Percentiles rank a stretch among this genome's conserved stretches.
Evolutionary conservation across 2,329 filamentous ascomycete species (phyloP).

Genomic region (Colletotrichum sp.): DNA sequence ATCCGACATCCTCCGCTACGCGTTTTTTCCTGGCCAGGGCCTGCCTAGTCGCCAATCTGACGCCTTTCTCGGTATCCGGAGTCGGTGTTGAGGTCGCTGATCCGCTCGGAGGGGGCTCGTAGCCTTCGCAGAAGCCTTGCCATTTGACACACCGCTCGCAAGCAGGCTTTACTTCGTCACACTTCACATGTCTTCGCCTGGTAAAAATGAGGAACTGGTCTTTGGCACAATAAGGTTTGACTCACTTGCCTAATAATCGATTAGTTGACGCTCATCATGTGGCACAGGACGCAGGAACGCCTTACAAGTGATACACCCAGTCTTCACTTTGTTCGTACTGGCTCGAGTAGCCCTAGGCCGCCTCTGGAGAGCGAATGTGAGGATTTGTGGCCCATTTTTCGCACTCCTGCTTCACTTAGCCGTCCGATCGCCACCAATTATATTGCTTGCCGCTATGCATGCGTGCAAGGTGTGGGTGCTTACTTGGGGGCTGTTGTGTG

Average conservation of each 20-base stretch:
- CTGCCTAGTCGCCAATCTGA: not conserved
- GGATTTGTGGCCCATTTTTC: not conserved
- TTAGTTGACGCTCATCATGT: not conserved
- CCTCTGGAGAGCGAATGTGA: slow-evolving; percentile 32
- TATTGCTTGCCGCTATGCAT: not conserved
- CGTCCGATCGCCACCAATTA: not conserved
- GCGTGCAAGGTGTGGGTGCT: not conserved
- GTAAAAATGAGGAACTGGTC: not conserved
- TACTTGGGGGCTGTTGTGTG: not conserved
- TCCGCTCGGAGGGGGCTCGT: slow-evolving; percentile 18
- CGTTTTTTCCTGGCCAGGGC: not conserved
- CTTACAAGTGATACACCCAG: slow-evolving; percentile 37
- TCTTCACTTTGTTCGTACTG: slow-evolving; percentile 34
- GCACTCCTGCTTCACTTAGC: not conserved
- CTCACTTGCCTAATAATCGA: slow-evolving; percentile 30
- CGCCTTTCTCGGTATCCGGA: not conserved
- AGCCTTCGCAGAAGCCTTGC: slow-evolving; percentile 38
- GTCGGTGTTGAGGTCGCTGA: not conserved
- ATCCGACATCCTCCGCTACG: not conserved
- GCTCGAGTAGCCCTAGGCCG: slow-evolving; percentile 34
- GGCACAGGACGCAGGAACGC: not conserved
- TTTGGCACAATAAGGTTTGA: not conserved
- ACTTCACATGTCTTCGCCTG: slow-evolving; percentile 40
- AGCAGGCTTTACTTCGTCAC: slow-evolving; percentile 38
- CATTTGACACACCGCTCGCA: slow-evolving; percentile 39